phyloP scores from a whole-genome alignment of 2,329 filamentous ascomycete species.

The Dactylellina parvicollis region DNA sequence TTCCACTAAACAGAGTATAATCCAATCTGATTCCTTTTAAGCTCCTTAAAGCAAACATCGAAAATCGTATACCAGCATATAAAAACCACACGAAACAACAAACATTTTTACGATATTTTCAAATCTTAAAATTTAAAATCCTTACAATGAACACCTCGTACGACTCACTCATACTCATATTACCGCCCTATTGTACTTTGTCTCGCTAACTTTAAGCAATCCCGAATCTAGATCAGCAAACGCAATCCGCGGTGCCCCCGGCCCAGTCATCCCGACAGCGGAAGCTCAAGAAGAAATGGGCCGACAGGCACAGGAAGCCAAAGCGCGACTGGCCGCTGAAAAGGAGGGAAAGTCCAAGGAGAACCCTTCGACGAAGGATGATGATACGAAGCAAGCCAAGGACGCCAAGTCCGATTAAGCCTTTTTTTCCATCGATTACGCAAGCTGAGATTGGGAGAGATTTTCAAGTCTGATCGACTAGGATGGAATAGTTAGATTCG shows the following conservation, averaged over 20 bases:
- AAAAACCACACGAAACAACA: not conserved
- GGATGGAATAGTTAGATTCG: too few relatives aligned
- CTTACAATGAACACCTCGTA: slow-evolving; percentile 3
- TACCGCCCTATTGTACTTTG: too few relatives aligned
- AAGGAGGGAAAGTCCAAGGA: slow-evolving; percentile 16
- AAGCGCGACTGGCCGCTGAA: slow-evolving; percentile 1
- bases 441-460: too few relatives aligned
- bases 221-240: slow-evolving; percentile 4
- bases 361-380: slow-evolving; percentile 1
- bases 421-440: too few relatives aligned
- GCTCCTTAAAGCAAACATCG: not conserved
- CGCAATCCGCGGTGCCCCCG: slow-evolving; percentile 25
- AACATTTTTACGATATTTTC: not conserved
- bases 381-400: slow-evolving; percentile 16
- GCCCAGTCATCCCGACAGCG: slow-evolving; percentile 15
- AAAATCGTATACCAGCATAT: not conserved
- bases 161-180: not conserved
- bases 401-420: slow-evolving; percentile 19
- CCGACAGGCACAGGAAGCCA: slow-evolving; percentile 15
- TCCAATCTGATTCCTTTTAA: not conserved
- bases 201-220: not conserved
- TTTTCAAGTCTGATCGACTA: too few relatives aligned
- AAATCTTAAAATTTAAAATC: too few relatives aligned
- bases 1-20: not conserved
- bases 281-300: slow-evolving; percentile 32